Conservation (phyloP, 2,329 filamentous ascomycete species). For the Neocatenulostroma microsporum region DNA sequence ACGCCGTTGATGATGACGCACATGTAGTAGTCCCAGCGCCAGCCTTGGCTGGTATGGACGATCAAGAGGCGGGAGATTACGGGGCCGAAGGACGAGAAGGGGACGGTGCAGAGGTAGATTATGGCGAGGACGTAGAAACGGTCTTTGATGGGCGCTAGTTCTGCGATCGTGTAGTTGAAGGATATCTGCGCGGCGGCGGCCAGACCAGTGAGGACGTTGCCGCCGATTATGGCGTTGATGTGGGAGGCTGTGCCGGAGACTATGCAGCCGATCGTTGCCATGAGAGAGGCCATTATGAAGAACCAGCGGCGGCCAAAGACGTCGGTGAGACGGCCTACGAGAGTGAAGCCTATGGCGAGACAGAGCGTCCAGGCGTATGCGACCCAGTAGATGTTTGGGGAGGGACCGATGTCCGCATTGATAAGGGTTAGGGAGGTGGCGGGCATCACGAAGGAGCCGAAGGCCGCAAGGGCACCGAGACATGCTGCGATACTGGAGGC, state of each 20-base stretch:
- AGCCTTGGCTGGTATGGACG: conserved; percentile 35
- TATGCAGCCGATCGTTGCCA: conserved; percentile 10
- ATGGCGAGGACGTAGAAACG: conserved; percentile 30
- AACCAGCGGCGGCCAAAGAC: conserved; percentile 12
- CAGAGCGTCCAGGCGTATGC: conserved; percentile 4
- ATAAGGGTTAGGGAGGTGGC: conserved; percentile 3
- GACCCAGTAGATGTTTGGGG: conserved; percentile 12
- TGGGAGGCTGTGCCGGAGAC: conserved; percentile 8
- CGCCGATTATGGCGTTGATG: conserved; percentile 11
- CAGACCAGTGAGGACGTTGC: conserved; percentile 10
- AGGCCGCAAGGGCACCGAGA: too few relatives aligned
- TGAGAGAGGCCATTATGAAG: conserved; percentile 11
- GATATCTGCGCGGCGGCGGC: conserved; percentile 11
- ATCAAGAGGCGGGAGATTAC: conserved; percentile 42
- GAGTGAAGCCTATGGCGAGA: conserved; percentile 6
- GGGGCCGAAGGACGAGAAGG: conserved; percentile 40
- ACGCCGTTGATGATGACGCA: conserved; percentile 37
- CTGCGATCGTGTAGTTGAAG: conserved; percentile 9
- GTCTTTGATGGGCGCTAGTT: conserved; percentile 13
- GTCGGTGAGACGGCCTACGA: conserved; percentile 8
- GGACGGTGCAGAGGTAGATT: conserved; percentile 35
- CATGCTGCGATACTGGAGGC: too few relatives aligned
- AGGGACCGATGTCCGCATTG: conserved; percentile 2
- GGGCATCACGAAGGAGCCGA: conserved; percentile 3
- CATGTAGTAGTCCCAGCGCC: conserved; percentile 45